Percentiles rank a stretch among this genome's conserved stretches.
These are phyloP conservation scores for Phytopythium helicoides DNA, from an alignment of 352 stramenopile species.

Conservation along the genomic window DNA sequence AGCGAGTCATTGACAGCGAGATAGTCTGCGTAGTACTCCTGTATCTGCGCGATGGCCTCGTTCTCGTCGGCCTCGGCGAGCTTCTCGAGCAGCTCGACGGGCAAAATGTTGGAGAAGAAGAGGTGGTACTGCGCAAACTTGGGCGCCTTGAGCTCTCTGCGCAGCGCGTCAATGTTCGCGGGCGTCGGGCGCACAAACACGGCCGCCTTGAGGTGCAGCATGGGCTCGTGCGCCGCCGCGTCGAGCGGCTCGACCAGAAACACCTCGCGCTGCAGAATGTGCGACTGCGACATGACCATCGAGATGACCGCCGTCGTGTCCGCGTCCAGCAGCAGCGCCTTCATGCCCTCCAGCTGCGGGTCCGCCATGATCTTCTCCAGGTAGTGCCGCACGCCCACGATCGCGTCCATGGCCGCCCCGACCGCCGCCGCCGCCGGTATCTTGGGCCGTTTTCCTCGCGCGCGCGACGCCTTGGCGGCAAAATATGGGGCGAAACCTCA, in stretches of 20 bases:
- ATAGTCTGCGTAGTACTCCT: conserved; percentile 99
- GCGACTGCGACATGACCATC: conserved; percentile 95
- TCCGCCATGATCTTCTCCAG: conserved; percentile 84
- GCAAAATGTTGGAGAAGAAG: conserved; percentile 98
- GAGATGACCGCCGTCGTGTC: conserved; percentile 94
- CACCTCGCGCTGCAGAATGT: conserved; percentile 95
- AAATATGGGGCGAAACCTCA: too few relatives aligned
- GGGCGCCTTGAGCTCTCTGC: conserved; percentile 90
- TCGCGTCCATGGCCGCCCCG: conserved; percentile 64
- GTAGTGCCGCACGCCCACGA: conserved; percentile 68
- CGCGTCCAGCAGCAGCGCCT: conserved; percentile 95
- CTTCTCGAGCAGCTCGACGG: conserved; percentile 92
- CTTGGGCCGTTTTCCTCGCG: too few relatives aligned
- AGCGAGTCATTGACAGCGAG: conserved; percentile 97
- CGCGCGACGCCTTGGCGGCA: too few relatives aligned
- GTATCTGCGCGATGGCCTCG: conserved; percentile 93
- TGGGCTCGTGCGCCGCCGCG: conserved; percentile 71
- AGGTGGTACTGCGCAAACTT: conserved; percentile 99
- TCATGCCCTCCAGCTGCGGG: conserved; percentile 93
- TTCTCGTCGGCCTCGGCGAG: conserved; percentile 95
- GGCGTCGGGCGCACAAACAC: conserved; percentile 94
- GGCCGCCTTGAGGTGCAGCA: conserved; percentile 94
- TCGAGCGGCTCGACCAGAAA: conserved; percentile 95
- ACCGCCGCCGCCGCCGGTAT: too few relatives aligned
- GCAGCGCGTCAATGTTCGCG: conserved; percentile 90